Base-by-base conservation (phyloP, 2,329 filamentous ascomycete species). In the Monilinia aucupariae region DNA sequence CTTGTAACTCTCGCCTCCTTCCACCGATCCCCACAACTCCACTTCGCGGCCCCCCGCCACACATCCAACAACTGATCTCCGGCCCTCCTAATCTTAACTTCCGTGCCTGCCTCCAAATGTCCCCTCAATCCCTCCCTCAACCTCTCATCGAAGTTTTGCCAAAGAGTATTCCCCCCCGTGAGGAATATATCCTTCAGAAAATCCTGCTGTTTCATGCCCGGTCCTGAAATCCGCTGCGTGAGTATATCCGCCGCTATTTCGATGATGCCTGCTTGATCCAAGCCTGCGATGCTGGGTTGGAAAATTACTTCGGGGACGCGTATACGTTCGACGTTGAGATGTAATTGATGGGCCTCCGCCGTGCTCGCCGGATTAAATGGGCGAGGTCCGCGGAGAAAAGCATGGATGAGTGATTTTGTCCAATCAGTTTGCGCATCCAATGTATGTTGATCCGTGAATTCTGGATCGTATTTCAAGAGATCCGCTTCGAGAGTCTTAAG, bases 251-350 rank as follows among this genome's bases (percentile, higher is more conserved):
- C 88, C 0, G 90, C 90, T 64, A 97, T 96, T 75, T 99, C 94
- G 22, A 96, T 83, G 58, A 99, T 84, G 34, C 94, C 94, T 1
- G 93, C 91, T 77, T 99, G 94, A 75, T 97, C 92, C 53, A 97
- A 79, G 8, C 92, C 92, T 0, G 92, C 92, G 72, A 97, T 96
- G 20, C 88, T 87, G 0, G 92, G 93, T 73, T 96, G 91, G 79
- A 97, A 97, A 22, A 96, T 83, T 10, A 97, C 88, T 77, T 97
- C 93, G 3, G 92, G 92, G 2, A 96, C 91, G 58, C 92, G 89
- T 75, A 97, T 96, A 62, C 93, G 88, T 79, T 97, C 92, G 61
- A 99, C 91, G 75, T 99, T 99, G 67, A 99, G 85, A 75, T 99
- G 94, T 59, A 99, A 79, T 76, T 97, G 93, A 75, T 92, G 87